Conservation (phyloP, 208 protist species). For the Tritrichomonas musculus region DNA sequence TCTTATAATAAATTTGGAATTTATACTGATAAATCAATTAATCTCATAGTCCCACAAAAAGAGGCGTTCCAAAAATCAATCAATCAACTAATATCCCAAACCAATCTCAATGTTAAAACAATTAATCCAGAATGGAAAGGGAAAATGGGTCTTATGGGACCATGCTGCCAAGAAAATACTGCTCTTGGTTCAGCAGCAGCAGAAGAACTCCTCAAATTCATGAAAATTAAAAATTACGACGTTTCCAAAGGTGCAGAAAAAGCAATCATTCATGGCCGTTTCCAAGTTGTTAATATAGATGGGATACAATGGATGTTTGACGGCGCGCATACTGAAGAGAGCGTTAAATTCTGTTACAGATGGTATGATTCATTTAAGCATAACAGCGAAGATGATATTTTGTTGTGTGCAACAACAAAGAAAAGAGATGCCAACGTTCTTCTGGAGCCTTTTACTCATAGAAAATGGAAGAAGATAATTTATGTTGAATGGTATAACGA, state of each 20-base stretch:
- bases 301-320: not conserved
- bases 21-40: not conserved
- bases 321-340: not conserved
- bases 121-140: not conserved
- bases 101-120: not conserved
- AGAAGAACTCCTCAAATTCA: not conserved
- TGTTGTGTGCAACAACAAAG: not conserved
- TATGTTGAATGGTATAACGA: not conserved
- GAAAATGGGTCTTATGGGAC: not conserved
- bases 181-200: not conserved
- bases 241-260: not conserved
- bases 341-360: not conserved
- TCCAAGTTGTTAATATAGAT: not conserved
- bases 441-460: not conserved
- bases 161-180: not conserved
- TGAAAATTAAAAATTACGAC: not conserved
- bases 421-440: not conserved
- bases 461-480: not conserved
- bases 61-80: not conserved
- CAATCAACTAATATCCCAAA: no score
- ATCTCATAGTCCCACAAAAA: not conserved
- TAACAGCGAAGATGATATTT: not conserved
- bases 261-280: not conserved
- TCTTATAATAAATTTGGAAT: constrained; percentile 37
- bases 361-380: not conserved